A percentile compares a stretch with the other conserved stretches of the same genome.
phyloP scores from a whole-genome alignment of 2,329 filamentous ascomycete species.

The Fusarium newnesense region DNA sequence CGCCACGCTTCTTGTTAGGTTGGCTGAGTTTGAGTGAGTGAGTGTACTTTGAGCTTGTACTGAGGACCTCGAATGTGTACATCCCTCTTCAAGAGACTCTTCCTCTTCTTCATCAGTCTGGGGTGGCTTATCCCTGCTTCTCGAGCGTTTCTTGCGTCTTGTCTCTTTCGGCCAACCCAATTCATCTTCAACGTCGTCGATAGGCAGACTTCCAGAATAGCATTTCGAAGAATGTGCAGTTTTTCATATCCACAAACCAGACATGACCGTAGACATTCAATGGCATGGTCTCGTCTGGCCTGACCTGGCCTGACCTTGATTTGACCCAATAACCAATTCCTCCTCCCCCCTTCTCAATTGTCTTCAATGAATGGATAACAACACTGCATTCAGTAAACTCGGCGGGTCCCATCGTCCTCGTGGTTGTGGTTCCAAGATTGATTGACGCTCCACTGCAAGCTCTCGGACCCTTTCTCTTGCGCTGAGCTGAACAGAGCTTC shows the following conservation, averaged over 20 bases:
- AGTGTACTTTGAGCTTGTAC: constrained; percentile 30
- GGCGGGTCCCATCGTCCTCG: constrained; percentile 22
- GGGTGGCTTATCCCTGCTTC: constrained; percentile 37
- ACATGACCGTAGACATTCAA: constrained; percentile 4
- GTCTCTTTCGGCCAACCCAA: constrained; percentile 37
- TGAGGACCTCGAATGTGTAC: constrained; percentile 26
- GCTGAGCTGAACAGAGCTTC: constrained; percentile 17
- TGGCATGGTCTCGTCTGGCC: constrained; percentile 3
- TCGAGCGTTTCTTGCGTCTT: constrained; percentile 9
- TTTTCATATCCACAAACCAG: not conserved
- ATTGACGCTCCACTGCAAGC: constrained; percentile 28
- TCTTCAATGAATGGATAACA: constrained; percentile 7
- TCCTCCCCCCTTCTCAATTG: constrained; percentile 4
- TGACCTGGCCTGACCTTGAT: constrained; percentile 11
- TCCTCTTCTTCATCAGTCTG: constrained; percentile 14
- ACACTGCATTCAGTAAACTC: constrained; percentile 2
- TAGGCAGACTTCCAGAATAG: constrained; percentile 4
- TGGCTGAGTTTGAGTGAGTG: not conserved
- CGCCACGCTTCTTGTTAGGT: constrained; percentile 27
- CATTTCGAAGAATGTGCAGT: constrained; percentile 1
- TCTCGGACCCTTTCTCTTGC: constrained; percentile 32
- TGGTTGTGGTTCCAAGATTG: constrained; percentile 21
- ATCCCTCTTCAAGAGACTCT: not conserved
- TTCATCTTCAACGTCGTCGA: not conserved
- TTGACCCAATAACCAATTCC: not conserved